Conservation (phyloP, 2,329 filamentous ascomycete species). For the Hymenotorrendiella dingleyae region DNA sequence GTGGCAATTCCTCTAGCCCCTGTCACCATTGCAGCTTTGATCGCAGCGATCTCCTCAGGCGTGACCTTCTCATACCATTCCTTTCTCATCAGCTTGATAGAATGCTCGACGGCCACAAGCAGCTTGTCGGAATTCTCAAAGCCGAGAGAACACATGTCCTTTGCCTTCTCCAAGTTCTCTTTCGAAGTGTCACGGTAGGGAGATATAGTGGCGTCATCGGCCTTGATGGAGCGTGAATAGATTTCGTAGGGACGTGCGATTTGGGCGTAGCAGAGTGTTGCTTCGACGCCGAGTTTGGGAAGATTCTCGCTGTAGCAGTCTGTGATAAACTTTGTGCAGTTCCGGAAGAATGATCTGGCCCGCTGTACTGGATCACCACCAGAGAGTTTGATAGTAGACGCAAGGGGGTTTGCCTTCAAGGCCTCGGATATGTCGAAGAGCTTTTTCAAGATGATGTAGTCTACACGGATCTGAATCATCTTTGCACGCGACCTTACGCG, state of each 20-base stretch:
- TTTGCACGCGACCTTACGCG: conserved; percentile 27
- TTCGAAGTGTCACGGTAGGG: conserved; percentile 17
- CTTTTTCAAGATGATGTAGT: conserved; percentile 24
- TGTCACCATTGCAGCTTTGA: conserved; percentile 42
- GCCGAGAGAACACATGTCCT: conserved; percentile 29
- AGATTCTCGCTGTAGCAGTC: conserved; percentile 29
- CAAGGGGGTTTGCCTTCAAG: conserved; percentile 4
- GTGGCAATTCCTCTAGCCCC: conserved; percentile 36
- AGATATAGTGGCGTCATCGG: conserved; percentile 11
- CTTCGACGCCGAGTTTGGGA: conserved; percentile 34
- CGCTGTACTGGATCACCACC: conserved; percentile 7
- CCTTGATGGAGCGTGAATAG: conserved; percentile 9
- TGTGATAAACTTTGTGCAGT: conserved; percentile 29
- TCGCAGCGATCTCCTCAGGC: conserved; percentile 36
- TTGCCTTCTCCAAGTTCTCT: conserved; percentile 26
- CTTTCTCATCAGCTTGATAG: conserved; percentile 26
- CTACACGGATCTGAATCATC: conserved; percentile 27
- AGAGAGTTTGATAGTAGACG: conserved; percentile 14
- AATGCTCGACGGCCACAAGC: conserved; percentile 26
- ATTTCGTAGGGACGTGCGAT: conserved; percentile 26
- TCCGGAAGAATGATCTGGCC: conserved; percentile 21
- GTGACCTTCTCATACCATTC: conserved; percentile 37
- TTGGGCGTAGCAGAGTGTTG: conserved; percentile 30
- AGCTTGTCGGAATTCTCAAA: conserved; percentile 27
- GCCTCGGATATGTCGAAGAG: conserved; percentile 25